Evolutionary conservation across 306 rosid species (phyloP).

Genomic region (Gleditsia sinensis): DNA sequence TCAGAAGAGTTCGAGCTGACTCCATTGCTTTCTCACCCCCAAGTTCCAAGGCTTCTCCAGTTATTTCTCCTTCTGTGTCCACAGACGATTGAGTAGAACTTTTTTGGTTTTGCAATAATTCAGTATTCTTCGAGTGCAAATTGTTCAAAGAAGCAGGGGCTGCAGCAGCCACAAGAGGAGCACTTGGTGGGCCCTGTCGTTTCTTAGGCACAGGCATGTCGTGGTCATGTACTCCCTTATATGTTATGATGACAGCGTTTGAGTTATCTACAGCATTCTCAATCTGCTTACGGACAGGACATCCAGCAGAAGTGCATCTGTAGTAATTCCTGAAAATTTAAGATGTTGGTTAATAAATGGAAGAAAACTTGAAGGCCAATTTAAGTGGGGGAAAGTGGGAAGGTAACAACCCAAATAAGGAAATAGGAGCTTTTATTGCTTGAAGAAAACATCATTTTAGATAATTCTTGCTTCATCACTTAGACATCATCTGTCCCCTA

Average conservation of each 20-base stretch:
- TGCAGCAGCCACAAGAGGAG: slow-evolving; percentile 82
- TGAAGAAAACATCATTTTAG: not conserved
- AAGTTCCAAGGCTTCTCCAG: slow-evolving; percentile 85
- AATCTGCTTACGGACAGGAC: slow-evolving; percentile 73
- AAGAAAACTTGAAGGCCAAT: not conserved
- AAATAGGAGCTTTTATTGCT: not conserved
- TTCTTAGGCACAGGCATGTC: slow-evolving; percentile 96
- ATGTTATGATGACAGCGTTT: slow-evolving; percentile 73
- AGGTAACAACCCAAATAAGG: too few species aligned
- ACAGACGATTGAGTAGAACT: slow-evolving; percentile 72
- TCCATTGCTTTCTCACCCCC: slow-evolving; percentile 98
- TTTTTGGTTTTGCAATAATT: slow-evolving; percentile 39
- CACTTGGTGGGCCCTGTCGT: slow-evolving; percentile 83
- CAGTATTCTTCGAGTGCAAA: slow-evolving; percentile 50
- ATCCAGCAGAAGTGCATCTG: slow-evolving; percentile 79
- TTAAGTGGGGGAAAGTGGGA: not conserved
- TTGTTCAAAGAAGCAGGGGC: slow-evolving; percentile 76
- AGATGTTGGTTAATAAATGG: slow-evolving; percentile 10
- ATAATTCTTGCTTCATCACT: slow-evolving; percentile 17
- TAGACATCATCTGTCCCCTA: not conserved
- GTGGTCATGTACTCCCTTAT: slow-evolving; percentile 93
- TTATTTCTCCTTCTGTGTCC: slow-evolving; percentile 85
- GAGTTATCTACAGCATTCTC: slow-evolving; percentile 77
- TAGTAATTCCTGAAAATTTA: slow-evolving; percentile 62
- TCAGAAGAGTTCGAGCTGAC: slow-evolving; percentile 91